Evolutionary conservation across 2,329 filamentous ascomycete genomes (phyloP).

Genomic region (Cercospora brassicicola): DNA sequence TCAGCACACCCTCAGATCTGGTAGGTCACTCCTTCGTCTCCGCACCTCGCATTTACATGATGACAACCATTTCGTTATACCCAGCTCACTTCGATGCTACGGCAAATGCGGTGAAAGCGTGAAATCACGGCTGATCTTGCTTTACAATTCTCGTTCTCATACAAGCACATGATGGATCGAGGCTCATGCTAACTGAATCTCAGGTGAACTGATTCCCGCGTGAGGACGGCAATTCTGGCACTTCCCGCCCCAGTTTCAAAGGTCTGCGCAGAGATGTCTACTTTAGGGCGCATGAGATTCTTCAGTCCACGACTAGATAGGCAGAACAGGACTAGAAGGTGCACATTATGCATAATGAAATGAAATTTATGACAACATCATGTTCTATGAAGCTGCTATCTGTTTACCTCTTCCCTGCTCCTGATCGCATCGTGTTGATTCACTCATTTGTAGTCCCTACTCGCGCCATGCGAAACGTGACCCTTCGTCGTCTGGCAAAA

Average conservation of each 20-base stretch:
- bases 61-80: constrained; percentile 14
- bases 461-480: background rate
- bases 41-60: background rate
- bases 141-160: background rate
- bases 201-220: background rate
- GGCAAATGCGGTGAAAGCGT: constrained; percentile 15
- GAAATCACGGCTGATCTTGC: constrained; percentile 13
- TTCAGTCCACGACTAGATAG: background rate
- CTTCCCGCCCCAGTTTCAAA: background rate
- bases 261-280: background rate
- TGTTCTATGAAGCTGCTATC: background rate
- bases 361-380: background rate
- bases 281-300: background rate
- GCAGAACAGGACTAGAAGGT: background rate
- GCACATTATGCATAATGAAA: background rate
- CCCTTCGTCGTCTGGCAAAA: background rate
- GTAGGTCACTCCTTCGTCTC: background rate
- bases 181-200: background rate
- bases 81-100: constrained; percentile 17
- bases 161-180: background rate
- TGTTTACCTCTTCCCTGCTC: background rate
- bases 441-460: background rate
- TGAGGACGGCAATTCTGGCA: background rate
- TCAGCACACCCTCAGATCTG: background rate
- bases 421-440: background rate